Evolutionary conservation across 1,284 basidiomycete genomes (phyloP).

Genomic region (Rhodotorula sp.): DNA sequence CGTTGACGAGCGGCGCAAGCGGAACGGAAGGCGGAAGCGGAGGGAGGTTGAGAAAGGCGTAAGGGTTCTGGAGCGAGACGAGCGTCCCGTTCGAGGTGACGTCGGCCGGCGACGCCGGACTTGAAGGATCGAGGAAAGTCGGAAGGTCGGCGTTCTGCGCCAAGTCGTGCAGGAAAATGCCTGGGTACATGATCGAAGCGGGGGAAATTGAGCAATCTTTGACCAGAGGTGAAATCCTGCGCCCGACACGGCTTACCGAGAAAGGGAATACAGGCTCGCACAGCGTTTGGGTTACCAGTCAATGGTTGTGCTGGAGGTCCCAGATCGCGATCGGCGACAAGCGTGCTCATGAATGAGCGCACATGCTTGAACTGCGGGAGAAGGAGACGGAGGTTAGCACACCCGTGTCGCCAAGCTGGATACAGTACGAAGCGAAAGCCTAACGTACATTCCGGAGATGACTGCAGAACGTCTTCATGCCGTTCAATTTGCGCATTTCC

Average conservation of each 20-base stretch:
- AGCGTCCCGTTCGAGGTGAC: conserved; percentile 47
- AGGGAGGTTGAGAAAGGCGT: conserved; percentile 12
- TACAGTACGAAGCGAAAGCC: too few relatives aligned
- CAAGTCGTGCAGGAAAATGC: conserved; percentile 73
- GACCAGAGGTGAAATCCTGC: neutral
- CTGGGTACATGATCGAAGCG: conserved; percentile 43
- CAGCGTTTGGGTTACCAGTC: neutral
- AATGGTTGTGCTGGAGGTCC: conserved; percentile 45
- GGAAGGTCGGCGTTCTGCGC: conserved; percentile 65
- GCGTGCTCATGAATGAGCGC: conserved; percentile 62
- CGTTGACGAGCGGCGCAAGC: conserved; percentile 79
- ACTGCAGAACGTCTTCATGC: conserved; percentile 68
- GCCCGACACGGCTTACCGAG: conserved; percentile 58
- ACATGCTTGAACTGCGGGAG: conserved; percentile 53
- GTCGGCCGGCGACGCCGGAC: conserved; percentile 64
- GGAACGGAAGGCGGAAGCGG: conserved; percentile 62
- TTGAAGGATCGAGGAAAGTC: conserved; percentile 76
- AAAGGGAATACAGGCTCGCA: conserved; percentile 65
- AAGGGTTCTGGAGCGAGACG: conserved; percentile 13
- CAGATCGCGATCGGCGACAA: conserved; percentile 57
- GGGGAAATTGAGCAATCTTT: too few relatives aligned
- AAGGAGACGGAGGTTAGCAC: too few relatives aligned
- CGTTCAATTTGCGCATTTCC: conserved; percentile 72
- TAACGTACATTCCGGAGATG: conserved; percentile 68
- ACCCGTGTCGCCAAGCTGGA: neutral